Conservation (phyloP, 257 asterid genomes). For the Nicotiana sylvestris region DNA sequence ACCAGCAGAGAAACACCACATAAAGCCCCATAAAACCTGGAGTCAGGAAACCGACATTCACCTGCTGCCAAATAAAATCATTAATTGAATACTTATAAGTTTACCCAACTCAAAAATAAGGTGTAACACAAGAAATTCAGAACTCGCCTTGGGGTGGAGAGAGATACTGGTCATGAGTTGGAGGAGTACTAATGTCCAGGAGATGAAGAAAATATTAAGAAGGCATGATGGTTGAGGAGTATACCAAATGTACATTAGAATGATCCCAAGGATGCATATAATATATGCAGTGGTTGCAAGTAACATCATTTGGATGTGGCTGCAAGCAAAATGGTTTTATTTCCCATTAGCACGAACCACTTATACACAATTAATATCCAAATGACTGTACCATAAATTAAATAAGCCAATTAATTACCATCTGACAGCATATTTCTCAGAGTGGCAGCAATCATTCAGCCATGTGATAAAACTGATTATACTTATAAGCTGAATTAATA, state of each 20-base stretch:
- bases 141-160: slow-evolving; percentile 42
- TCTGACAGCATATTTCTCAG: slow-evolving; percentile 37
- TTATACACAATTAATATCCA: not conserved
- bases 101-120: not conserved
- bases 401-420: slow-evolving; percentile 27
- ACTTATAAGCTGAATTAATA: slow-evolving; percentile 45
- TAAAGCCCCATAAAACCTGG: slow-evolving; percentile 58
- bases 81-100: not conserved
- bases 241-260: slow-evolving; percentile 54
- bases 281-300: slow-evolving; percentile 39
- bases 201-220: slow-evolving; percentile 47
- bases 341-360: slow-evolving; percentile 1
- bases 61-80: slow-evolving; percentile 21
- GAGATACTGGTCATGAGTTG: slow-evolving; percentile 52
- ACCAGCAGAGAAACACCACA: slow-evolving; percentile 56
- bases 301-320: slow-evolving; percentile 47
- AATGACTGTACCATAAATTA: not conserved
- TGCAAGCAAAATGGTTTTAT: slow-evolving; percentile 19
- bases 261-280: slow-evolving; percentile 44
- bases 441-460: slow-evolving; percentile 40
- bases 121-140: not conserved
- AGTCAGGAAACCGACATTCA: slow-evolving; percentile 38
- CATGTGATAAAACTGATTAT: slow-evolving; percentile 53
- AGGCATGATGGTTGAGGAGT: slow-evolving; percentile 47
- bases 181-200: slow-evolving; percentile 53